phyloP scores from a whole-genome alignment of 208 protist species.

The Lotmaria passim region DNA sequence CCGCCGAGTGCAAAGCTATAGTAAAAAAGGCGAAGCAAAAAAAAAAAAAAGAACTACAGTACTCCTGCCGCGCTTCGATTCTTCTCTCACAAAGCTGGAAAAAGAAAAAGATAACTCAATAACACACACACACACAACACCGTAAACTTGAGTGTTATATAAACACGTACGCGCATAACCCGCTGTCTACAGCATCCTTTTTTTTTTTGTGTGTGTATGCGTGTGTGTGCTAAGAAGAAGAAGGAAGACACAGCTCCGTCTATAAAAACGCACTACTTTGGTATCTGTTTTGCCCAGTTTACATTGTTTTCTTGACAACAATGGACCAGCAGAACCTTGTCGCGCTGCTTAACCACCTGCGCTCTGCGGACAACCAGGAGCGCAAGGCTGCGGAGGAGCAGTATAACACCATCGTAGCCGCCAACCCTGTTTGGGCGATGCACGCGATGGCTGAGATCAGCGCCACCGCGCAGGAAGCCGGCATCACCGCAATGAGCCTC shows the following conservation, averaged over 20 bases:
- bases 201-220: no score
- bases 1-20: no score
- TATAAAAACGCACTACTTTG: not conserved
- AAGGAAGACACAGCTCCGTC: no score
- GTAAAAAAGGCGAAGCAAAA: no score
- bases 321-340: conserved; percentile 63
- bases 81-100: no score
- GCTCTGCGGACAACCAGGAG: conserved; percentile 64
- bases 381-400: conserved; percentile 78
- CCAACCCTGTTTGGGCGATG: conserved; percentile 66
- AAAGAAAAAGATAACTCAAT: no score
- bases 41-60: not conserved
- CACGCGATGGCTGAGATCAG: conserved; percentile 63
- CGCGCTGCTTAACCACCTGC: conserved; percentile 50
- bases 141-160: not conserved
- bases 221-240: no score
- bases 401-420: conserved; percentile 55
- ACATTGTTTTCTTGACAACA: conserved; percentile 18
- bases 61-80: no score
- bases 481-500: conserved; percentile 59
- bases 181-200: no score
- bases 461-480: conserved; percentile 44
- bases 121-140: no score
- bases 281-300: conserved; percentile 21
- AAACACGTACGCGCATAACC: no score